A percentile compares a stretch with the other conserved stretches of the same genome.
Conservation (phyloP, 2,329 filamentous ascomycete genomes). For the Hymenoscyphus fraxineus region DNA sequence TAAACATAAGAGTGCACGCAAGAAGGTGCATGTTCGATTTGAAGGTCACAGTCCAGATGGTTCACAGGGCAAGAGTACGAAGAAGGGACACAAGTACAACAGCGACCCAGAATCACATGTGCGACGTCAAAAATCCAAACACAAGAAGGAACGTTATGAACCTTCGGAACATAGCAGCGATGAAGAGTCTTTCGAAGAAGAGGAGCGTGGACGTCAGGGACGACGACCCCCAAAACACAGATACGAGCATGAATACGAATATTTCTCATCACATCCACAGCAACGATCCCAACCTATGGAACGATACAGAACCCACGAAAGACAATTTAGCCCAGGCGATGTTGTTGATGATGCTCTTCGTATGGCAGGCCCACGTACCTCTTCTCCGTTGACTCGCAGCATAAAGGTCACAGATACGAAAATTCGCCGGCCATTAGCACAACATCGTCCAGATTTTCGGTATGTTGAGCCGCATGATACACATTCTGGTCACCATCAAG, state of each 20-base stretch:
- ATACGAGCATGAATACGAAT: not conserved
- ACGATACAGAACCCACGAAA: not conserved
- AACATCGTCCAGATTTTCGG: not conserved
- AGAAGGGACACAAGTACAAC: conserved; percentile 1
- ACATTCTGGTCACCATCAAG: too few relatives aligned
- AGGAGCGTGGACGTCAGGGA: conserved; percentile 12
- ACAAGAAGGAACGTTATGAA: conserved; percentile 6
- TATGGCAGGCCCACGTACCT: not conserved
- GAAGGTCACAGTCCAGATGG: not conserved
- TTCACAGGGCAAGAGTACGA: not conserved
- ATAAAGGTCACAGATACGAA: not conserved
- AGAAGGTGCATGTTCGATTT: conserved; percentile 13
- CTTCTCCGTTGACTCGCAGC: not conserved
- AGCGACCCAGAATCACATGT: conserved; percentile 10
- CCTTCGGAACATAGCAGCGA: not conserved
- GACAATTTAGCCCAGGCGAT: not conserved
- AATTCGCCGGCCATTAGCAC: too few relatives aligned
- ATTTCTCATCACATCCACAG: not conserved
- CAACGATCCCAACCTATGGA: not conserved
- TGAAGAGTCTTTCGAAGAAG: conserved; percentile 14
- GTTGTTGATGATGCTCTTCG: not conserved
- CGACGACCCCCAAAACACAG: conserved; percentile 3
- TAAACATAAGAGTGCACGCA: conserved; percentile 7
- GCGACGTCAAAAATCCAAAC: conserved; percentile 4
- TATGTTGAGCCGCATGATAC: not conserved